Evolutionary conservation across 345 rosid genomes (phyloP).

Genomic region (Acer campestre): DNA sequence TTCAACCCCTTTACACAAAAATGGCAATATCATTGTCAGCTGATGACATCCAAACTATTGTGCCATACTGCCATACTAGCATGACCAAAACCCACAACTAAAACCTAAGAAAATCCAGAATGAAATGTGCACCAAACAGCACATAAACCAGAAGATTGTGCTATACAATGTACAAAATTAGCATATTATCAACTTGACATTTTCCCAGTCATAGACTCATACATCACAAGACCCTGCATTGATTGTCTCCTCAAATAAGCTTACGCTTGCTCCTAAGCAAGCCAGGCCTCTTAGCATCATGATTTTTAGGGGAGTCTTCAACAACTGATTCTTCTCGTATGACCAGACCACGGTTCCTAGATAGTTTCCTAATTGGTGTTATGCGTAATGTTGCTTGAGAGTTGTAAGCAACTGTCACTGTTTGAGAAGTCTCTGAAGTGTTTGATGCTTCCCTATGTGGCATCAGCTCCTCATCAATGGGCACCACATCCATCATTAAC

Average conservation of each 20-base stretch:
- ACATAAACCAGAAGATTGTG: neutral
- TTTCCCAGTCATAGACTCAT: neutral
- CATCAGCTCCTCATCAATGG: slow-evolving; percentile 77
- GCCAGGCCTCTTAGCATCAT: slow-evolving; percentile 27
- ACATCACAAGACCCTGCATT: neutral
- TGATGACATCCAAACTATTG: neutral
- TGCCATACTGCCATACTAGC: neutral
- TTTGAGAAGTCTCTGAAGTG: slow-evolving; percentile 29
- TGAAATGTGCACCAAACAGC: neutral
- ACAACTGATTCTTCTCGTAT: slow-evolving; percentile 70
- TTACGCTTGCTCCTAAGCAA: slow-evolving; percentile 54
- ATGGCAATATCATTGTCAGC: neutral
- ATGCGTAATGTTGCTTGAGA: slow-evolving; percentile 38
- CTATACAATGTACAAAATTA: neutral
- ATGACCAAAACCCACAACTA: neutral
- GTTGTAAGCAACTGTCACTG: slow-evolving; percentile 29
- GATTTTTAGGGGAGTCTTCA: slow-evolving; percentile 62
- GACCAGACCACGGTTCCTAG: slow-evolving; percentile 77
- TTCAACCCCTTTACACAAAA: slow-evolving; percentile 1
- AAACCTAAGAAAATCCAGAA: neutral
- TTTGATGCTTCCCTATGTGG: slow-evolving; percentile 46
- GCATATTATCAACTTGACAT: neutral
- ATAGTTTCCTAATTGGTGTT: slow-evolving; percentile 81
- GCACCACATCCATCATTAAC: slow-evolving; percentile 58
- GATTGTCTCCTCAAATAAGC: slow-evolving; percentile 34